Evolutionary conservation across 2,329 filamentous ascomycete species (phyloP), one percentile per base, ranked within the genome.

Genomic region (Pseudomassariella vexata): DNA sequence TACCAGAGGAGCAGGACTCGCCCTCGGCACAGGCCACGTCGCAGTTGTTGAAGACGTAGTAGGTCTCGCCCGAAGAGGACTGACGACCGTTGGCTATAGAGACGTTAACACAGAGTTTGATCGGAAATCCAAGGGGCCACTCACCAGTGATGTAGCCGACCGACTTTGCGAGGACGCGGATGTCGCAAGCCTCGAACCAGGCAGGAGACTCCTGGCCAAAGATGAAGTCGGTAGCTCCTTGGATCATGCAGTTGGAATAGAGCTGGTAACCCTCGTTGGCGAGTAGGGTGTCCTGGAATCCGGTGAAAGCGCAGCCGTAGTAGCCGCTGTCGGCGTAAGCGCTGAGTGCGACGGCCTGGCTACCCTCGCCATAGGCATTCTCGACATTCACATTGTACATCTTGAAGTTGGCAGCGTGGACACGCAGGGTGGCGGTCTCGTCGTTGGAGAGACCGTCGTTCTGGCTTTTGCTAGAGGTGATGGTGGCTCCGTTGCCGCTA

Each of bases 311-410:
- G 32, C 60, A 60, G 5, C 59, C 68, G 36, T 72, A 73, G 43
- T 63, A 70, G 5, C 64, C 68, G 33, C 60, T 59, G 35, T 62
- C 48, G 6, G 53, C 54, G 31, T 65, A 61, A 1, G 65, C 63
- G 12, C 58, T 62, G 10, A 71, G 41, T 4, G 67, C 67, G 12
- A 70, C 56, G 20, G 66, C 66, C 41, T 70, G 66, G 35, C 54
- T 60, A 1, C 65, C 65, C 39, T 61, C 37, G n/a, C 67, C 67
- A 32, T 45, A 65, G 0, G 56, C 57, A 42, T 70, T 71, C 9
- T 56, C 53, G 9, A 70, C 54, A 33, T 70, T 75, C 49, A 82
- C 61, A 41, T 82, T 82, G 59, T 82, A 82, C 12, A 80, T 56
- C 42, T 69, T 71, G 37, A 80, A 65, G 43, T 72, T 65, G 5